phyloP scores from a whole-genome alignment of 306 rosid genomes.

The Macrotyloma uniflorum region DNA sequence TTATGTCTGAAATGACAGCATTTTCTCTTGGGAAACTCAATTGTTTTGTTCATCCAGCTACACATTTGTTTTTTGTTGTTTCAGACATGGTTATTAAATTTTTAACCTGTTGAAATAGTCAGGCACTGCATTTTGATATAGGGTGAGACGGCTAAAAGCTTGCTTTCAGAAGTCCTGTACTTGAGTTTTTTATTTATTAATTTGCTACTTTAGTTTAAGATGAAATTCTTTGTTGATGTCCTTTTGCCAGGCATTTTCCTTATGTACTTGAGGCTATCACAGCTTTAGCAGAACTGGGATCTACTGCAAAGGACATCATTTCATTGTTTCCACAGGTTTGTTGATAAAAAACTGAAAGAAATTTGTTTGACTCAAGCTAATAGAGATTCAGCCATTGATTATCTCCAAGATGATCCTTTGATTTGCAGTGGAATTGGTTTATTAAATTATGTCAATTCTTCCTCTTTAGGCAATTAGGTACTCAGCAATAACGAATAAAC shows the following conservation, averaged over 20 bases:
- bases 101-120: constrained; percentile 17
- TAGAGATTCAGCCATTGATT: constrained; percentile 18
- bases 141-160: neutral
- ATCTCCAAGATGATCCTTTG: constrained; percentile 9
- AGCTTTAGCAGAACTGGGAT: constrained; percentile 90
- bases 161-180: constrained; percentile 5
- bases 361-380: constrained; percentile 19
- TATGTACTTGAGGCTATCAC: constrained; percentile 78
- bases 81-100: constrained; percentile 15
- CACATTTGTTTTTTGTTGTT: neutral
- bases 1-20: constrained; percentile 16
- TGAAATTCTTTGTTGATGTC: constrained; percentile 34
- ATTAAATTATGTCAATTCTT: neutral
- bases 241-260: constrained; percentile 79
- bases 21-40: constrained; percentile 4
- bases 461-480: neutral
- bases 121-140: constrained; percentile 13
- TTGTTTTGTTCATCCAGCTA: constrained; percentile 11
- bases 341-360: constrained; percentile 29
- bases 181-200: constrained; percentile 10
- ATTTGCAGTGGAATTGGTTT: neutral
- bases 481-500: constrained; percentile 3
- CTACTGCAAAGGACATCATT: constrained; percentile 77
- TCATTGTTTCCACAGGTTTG: constrained; percentile 95
- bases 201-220: constrained; percentile 28